A percentile compares a stretch with the other conserved stretches of the same genome.
Conservation (phyloP, 768 basidiomycete genomes). For the Tylopilus vinaceipallidus region DNA sequence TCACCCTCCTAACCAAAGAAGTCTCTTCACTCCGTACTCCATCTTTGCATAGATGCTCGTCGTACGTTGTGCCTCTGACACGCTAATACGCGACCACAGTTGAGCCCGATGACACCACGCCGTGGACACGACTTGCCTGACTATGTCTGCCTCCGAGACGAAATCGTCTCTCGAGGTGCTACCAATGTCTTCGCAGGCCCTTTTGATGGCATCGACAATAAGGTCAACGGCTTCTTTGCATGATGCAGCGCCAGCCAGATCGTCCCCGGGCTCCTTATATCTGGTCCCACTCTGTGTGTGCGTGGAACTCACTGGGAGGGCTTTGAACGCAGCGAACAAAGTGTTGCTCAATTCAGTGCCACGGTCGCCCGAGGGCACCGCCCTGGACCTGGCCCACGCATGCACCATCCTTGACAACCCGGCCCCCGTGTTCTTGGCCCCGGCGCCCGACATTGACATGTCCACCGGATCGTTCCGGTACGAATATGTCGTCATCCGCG, state of each 20-base stretch:
- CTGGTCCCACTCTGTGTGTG: conserved; percentile 40
- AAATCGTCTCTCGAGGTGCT: conserved; percentile 42
- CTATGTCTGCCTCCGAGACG: conserved; percentile 67
- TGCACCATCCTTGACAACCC: conserved; percentile 31
- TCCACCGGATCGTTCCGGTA: conserved; percentile 62
- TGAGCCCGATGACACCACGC: background rate
- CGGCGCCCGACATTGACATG: background rate
- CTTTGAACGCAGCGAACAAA: conserved; percentile 76
- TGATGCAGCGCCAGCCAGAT: conserved; percentile 56
- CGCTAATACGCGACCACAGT: conserved; percentile 39
- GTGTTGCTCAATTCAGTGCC: conserved; percentile 34
- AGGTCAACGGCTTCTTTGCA: conserved; percentile 77
- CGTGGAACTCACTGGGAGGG: conserved; percentile 68
- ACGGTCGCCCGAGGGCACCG: conserved; percentile 36
- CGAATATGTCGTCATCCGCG: conserved; percentile 83
- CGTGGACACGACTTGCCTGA: conserved; percentile 54
- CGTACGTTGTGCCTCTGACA: conserved; percentile 79
- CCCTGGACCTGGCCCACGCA: conserved; percentile 12
- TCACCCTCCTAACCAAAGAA: conserved; percentile 83
- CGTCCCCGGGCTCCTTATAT: conserved; percentile 59
- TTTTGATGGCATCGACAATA: conserved; percentile 67
- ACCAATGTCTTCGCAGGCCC: conserved; percentile 67
- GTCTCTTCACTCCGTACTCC: conserved; percentile 89
- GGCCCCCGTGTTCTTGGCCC: conserved; percentile 6
- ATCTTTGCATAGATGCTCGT: conserved; percentile 89